Base-by-base conservation (phyloP, 495 filamentous ascomycete species). In the Pseudotulostoma volvatum region DNA sequence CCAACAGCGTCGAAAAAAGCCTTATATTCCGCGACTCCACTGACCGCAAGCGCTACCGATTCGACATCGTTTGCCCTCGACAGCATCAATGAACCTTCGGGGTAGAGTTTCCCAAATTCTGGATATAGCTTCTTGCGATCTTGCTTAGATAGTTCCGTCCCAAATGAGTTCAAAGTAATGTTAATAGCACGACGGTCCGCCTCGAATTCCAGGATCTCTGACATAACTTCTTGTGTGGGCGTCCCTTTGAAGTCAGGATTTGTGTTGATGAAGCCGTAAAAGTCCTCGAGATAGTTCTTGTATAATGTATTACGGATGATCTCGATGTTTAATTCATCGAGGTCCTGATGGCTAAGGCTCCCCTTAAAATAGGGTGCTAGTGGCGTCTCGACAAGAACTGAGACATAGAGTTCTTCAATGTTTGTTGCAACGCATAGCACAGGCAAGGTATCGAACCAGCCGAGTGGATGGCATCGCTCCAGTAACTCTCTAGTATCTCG, bases 221-320 rank as follows among this genome's bases (percentile, higher is more conserved):
- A 67, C 90, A 99, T 96, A 47, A 94, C 75, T 45, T 94, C 87
- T 18, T 82, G 68, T 1, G 92, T 95, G 1, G 90, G 87, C 2
- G 85, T 92, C 8, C 85, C 88, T 31, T 67, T 60, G 55, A 96
- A 73, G 25, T 90, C 85, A 0, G 86, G 67, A 53, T 93, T 68
- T 16, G 76, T 79, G 60, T 79, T 88, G 56, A 94, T 77, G 51
- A 92, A 96, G 18, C 79, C 66, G 63, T 94, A 74, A 60, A 97
- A 99, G 55, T 96, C 90, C 56, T 99, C 90, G 17, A 99, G 70
- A 59, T 99, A 99, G 64, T 93, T 94, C 73, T 96, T 96, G 71
- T 95, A 99, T 33, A 99, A 69, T 8, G 92, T 99, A 60, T 99
- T 96, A 36, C 92, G 79, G 34, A 99, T 77, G 52, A 99, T 99